Evolutionary conservation across 768 basidiomycete genomes (phyloP), one percentile per base, ranked within the genome.

Genomic region (Leccinellum luteum): DNA sequence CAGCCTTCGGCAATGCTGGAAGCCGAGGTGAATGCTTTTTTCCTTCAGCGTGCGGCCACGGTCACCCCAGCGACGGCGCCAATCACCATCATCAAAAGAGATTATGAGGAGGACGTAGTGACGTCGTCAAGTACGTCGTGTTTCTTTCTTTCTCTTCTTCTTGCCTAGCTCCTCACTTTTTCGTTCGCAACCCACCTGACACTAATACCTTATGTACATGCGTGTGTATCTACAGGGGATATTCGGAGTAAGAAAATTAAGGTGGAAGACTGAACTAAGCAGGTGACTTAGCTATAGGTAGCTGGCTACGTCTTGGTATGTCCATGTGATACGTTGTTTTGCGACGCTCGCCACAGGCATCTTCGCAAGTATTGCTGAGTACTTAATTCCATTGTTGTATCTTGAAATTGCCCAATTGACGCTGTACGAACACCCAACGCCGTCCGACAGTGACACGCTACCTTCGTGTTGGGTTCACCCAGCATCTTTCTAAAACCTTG

Each of bases 171-270:
- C 3, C 6, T 28, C 19, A 2, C 12, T 21, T 12, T 21, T 19
- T 15, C 21, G 6, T 10, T 5, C 1, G 15, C 7, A 44, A 27
- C 21, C 34, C 8, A 35, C 2, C 10, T 35, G 12, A 57, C 15
- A 38, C 6, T 32, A 19, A 41, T 27, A n/a, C 2, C 15, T 28
- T 14, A 30, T 43, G 13, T 19, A 27, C 25, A 14, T 47, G 58
- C 19, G 28, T 28, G 15, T 12, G 1, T 7, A 17, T 17, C 17
- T 38, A 17, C 9, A 61, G 67, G 51, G 17, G 35, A 45, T 17
- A n/a, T n/a, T 38, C 35, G 17, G 27, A 44, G 48, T 15, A 68
- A 64, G 47, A 63, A 41, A 12, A 51, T 67, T 47, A 67, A 67
- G 52, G 43, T 59, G 12, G 61, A 68, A 28, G 56, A 67, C 23